Percentiles rank a stretch among this genome's conserved stretches.
Evolutionary conservation across 2,329 filamentous ascomycete genomes (phyloP).

Genomic region (Talaromyces sp.): DNA sequence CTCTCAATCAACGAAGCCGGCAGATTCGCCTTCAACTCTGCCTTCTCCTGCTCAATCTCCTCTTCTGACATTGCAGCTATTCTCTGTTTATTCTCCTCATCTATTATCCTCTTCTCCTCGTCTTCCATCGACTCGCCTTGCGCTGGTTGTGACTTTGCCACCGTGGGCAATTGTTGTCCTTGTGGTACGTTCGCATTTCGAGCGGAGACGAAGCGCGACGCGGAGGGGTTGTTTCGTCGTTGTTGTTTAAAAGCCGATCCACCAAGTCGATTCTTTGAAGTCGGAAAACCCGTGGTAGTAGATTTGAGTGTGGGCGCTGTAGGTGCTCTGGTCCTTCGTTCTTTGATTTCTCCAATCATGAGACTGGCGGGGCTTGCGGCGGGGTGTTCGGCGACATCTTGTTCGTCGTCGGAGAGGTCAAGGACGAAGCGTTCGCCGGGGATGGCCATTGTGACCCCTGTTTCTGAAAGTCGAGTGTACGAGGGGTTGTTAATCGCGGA

Average conservation of each 20-base stretch:
- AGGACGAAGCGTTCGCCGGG: constrained; percentile 61
- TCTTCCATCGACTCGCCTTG: constrained; percentile 2
- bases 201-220: constrained; percentile 22
- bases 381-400: constrained; percentile 24
- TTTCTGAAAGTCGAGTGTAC: not conserved
- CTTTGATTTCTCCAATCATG: constrained; percentile 71
- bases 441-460: constrained; percentile 44
- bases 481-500: not conserved
- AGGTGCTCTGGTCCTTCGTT: constrained; percentile 59
- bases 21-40: constrained; percentile 75
- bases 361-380: constrained; percentile 23
- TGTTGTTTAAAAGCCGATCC: constrained; percentile 78
- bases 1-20: constrained; percentile 73
- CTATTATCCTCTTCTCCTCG: constrained; percentile 69
- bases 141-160: not conserved
- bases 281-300: constrained; percentile 72
- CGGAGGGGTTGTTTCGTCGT: constrained; percentile 23
- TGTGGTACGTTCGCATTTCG: constrained; percentile 32
- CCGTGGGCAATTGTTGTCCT: not conserved
- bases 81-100: constrained; percentile 73
- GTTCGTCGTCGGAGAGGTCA: constrained; percentile 56
- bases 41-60: constrained; percentile 76
- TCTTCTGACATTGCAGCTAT: constrained; percentile 74
- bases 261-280: constrained; percentile 72
- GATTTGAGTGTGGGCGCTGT: constrained; percentile 53